Evolutionary conservation across 2,329 filamentous ascomycete genomes (phyloP), one percentile per base, ranked within the genome.

Genomic region (Pseudogymnoascus sp.): DNA sequence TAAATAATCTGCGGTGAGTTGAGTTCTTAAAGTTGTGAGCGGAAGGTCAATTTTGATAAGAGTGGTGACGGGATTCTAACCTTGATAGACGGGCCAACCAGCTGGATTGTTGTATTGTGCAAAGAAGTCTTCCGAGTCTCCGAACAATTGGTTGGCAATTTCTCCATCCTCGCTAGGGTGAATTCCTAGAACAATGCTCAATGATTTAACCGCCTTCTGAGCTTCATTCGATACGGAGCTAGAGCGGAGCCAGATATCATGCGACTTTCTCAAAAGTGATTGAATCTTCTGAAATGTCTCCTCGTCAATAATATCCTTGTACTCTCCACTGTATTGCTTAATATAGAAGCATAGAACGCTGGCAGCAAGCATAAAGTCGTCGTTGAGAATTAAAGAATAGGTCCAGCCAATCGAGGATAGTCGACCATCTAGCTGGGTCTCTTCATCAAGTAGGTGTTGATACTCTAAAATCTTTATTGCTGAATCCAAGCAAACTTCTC

Each of bases 331-430:
- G n/a, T 54, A 54, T n/a, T 54, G 48, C 4, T 61, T 43, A 61
- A 43, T 41, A 14, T 43, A 37, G 37, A 87, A 75, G 66, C 83
- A 86, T 5, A 87, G 69, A 11, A 87, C 78, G 78, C 85, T 84
- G 62, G 81, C 79, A 0, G 83, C 83, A 2, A 87, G 77, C 61
- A 87, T 73, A 62, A 83, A 87, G 69, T 88, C 84, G 61, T 85
- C 82, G 62, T 84, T 79, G n/a, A 80, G 79, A 2, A 87, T 74
- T 1, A 81, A 82, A 4, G 79, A 81, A 19, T 85, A 72, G 67
- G 85, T 85, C 80, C 83, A 86, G 1, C 79, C 77, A 37, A 81
- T 78, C 23, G 78, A 74, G 64, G 77, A 77, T 10, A 88, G 73
- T 36, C 82, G 74, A 2, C 81, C 81, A 1, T 83, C 83, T 0